These are phyloP conservation scores for Picea abies DNA, from an alignment of 83 land plant species.

Conservation along the genomic window DNA sequence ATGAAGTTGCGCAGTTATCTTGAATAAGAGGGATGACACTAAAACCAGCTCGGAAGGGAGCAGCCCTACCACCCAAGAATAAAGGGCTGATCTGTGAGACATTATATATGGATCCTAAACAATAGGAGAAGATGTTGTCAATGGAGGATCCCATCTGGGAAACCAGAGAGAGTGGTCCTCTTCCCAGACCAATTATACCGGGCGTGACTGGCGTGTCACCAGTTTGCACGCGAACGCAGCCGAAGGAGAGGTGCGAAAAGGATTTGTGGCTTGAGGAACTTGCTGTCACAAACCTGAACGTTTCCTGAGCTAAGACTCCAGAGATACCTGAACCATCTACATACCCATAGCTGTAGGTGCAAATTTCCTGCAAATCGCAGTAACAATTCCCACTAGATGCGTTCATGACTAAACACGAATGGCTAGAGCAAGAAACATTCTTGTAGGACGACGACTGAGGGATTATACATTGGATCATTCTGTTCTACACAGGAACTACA, in stretches of 20 bases:
- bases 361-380: too few species aligned
- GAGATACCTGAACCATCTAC: neutral
- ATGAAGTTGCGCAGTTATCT: too few species aligned
- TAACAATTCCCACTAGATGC: too few species aligned
- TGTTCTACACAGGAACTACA: too few species aligned
- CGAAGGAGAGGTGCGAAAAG: slow-evolving; percentile 17
- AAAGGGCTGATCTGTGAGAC: slow-evolving; percentile 16
- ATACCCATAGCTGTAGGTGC: neutral
- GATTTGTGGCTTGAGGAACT: neutral
- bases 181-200: slow-evolving; percentile 36
- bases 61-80: neutral
- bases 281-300: neutral
- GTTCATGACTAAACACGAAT: too few species aligned
- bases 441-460: too few species aligned
- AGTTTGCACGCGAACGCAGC: neutral
- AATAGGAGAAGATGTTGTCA: slow-evolving; percentile 26
- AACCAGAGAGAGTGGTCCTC: slow-evolving; percentile 22
- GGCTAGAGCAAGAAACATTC: too few species aligned
- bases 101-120: neutral
- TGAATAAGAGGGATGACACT: too few species aligned
- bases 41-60: too few species aligned
- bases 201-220: neutral
- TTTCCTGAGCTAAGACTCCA: neutral
- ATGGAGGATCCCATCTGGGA: slow-evolving; percentile 21
- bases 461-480: too few species aligned